A percentile compares a stretch with the other conserved stretches of the same genome.
Evolutionary conservation across 768 basidiomycete species (phyloP).

Genomic region (Calocera viscosa): DNA sequence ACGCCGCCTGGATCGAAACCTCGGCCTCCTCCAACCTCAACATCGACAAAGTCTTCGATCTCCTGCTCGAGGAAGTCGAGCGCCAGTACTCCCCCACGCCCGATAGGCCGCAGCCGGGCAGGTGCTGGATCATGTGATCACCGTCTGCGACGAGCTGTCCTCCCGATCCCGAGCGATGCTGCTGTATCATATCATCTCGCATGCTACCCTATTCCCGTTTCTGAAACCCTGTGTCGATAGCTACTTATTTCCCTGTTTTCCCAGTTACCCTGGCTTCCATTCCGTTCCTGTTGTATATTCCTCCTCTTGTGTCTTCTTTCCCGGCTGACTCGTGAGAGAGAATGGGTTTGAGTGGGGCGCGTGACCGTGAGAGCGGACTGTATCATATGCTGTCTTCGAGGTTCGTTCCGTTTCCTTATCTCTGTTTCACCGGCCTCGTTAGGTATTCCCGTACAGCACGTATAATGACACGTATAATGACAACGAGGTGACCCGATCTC

Average conservation of each 20-base stretch:
- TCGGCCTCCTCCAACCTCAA: constrained; percentile 79
- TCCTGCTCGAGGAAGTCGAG: constrained; percentile 74
- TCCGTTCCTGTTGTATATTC: neutral
- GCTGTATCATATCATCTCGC: neutral
- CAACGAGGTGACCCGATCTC: no score
- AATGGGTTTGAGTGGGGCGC: neutral
- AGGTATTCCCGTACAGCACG: neutral
- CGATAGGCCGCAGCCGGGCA: neutral
- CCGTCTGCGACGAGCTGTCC: no score
- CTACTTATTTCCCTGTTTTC: neutral
- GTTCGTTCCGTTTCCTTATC: neutral
- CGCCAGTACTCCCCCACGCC: neutral
- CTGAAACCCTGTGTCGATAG: neutral
- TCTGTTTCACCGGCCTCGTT: neutral
- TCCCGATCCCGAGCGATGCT: neutral
- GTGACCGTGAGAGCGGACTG: neutral
- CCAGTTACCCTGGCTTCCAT: neutral
- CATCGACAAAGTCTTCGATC: constrained; percentile 73
- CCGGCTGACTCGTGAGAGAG: no score
- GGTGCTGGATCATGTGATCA: neutral
- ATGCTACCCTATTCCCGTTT: neutral
- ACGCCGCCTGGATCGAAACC: constrained; percentile 75
- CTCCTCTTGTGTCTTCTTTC: neutral
- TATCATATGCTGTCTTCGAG: neutral
- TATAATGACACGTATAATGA: neutral